Evolutionary conservation across 148 eudicot genomes (phyloP).

Genomic region (Oxyria digyna): DNA sequence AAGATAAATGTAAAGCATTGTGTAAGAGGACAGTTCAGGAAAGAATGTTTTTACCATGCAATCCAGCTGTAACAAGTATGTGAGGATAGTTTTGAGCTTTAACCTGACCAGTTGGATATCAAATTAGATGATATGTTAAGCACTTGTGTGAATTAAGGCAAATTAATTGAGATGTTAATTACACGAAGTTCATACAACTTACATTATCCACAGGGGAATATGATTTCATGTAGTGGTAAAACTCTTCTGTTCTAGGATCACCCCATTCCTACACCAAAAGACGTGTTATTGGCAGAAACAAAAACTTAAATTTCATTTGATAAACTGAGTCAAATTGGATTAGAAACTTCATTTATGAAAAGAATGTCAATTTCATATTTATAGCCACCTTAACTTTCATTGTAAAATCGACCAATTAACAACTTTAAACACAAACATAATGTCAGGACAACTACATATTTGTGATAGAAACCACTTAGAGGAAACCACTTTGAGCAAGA

Average conservation of each 20-base stretch:
- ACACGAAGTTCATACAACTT: constrained; percentile 18
- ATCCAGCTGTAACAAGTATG: constrained; percentile 76
- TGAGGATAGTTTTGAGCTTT: constrained; percentile 63
- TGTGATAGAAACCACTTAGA: too few relatives aligned
- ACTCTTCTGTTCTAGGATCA: constrained; percentile 76
- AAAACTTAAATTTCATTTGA: neutral
- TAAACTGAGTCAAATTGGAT: neutral
- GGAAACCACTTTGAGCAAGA: too few relatives aligned
- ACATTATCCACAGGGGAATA: constrained; percentile 95
- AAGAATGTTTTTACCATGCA: constrained; percentile 39
- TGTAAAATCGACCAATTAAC: too few relatives aligned
- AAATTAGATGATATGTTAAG: neutral
- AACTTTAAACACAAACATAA: neutral
- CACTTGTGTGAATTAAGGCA: neutral
- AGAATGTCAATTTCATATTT: neutral
- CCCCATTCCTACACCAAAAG: constrained; percentile 84
- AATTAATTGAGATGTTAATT: neutral
- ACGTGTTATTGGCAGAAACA: neutral
- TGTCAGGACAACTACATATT: neutral
- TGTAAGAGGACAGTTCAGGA: neutral
- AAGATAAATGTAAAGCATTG: neutral
- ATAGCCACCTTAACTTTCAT: too few relatives aligned
- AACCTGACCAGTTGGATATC: constrained; percentile 30
- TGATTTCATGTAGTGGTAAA: constrained; percentile 79
- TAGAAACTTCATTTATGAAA: neutral